Conservation (phyloP, 23 red algal species). For the Chondrus crispus region DNA sequence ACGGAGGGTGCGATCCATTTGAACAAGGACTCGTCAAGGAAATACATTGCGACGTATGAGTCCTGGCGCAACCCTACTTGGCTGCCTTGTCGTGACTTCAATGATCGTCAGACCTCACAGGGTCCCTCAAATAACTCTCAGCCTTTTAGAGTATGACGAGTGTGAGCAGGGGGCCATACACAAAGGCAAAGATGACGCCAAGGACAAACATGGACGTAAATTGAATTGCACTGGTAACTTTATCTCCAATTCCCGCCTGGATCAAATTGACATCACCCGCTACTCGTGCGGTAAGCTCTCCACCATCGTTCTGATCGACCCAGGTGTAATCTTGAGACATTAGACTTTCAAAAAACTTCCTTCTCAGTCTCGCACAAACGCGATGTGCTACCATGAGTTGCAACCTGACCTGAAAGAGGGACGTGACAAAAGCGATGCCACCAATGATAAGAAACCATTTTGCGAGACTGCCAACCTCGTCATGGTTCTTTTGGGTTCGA, state of each 20-base stretch:
- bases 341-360: conserved; percentile 67
- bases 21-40: no score
- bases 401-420: conserved; percentile 55
- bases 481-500: no score
- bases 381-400: conserved; percentile 62
- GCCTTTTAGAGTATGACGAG: conserved; percentile 72
- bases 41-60: no score
- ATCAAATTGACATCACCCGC: conserved; percentile 75
- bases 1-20: no score
- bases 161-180: conserved; percentile 69
- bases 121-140: no score
- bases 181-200: conserved; percentile 80
- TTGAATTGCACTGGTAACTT: conserved; percentile 59
- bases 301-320: conserved; percentile 62
- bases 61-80: no score
- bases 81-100: no score
- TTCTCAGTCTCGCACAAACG: conserved; percentile 57
- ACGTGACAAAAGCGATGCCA: conserved; percentile 68
- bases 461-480: conserved; percentile 51
- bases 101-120: no score
- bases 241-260: conserved; percentile 70
- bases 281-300: conserved; percentile 66
- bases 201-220: conserved; percentile 67
- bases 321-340: conserved; percentile 71
- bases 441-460: conserved; percentile 85